Conservation (phyloP, 768 basidiomycete species). For the Calocybe indica region DNA sequence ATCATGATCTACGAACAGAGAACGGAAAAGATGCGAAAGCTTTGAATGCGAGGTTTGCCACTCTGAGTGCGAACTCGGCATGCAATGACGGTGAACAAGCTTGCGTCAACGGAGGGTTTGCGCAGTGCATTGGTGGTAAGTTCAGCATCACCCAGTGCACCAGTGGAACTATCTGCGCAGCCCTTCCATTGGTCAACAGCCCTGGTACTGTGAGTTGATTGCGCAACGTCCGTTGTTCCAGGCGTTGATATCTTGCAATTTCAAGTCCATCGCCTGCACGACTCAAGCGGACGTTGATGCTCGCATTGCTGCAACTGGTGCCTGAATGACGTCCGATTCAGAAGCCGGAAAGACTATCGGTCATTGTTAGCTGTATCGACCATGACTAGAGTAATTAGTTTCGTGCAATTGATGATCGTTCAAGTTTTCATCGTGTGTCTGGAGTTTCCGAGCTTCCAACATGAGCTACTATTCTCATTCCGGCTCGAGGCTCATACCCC, state of each 20-base stretch:
- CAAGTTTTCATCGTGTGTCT: neutral
- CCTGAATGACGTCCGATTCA: neutral
- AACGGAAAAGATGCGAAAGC: conserved; percentile 14
- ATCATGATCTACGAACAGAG: conserved; percentile 2
- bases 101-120: conserved; percentile 15
- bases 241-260: neutral
- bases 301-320: conserved; percentile 14
- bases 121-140: conserved; percentile 16
- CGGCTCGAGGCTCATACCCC: conserved; percentile 26
- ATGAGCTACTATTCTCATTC: neutral
- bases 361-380: no score
- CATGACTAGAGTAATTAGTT: no score
- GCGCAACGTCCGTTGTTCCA: neutral
- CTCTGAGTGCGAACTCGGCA: conserved; percentile 15
- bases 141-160: conserved; percentile 20
- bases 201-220: conserved; percentile 16
- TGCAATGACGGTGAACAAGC: conserved; percentile 18
- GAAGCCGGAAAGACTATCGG: neutral
- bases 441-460: neutral
- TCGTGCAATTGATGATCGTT: neutral
- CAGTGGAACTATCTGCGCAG: conserved; percentile 21
- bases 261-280: conserved; percentile 11
- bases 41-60: conserved; percentile 18
- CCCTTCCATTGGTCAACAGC: conserved; percentile 22
- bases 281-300: conserved; percentile 12